Conservation (phyloP, 2,329 filamentous ascomycete genomes). For the Colletotrichum eleusines region DNA sequence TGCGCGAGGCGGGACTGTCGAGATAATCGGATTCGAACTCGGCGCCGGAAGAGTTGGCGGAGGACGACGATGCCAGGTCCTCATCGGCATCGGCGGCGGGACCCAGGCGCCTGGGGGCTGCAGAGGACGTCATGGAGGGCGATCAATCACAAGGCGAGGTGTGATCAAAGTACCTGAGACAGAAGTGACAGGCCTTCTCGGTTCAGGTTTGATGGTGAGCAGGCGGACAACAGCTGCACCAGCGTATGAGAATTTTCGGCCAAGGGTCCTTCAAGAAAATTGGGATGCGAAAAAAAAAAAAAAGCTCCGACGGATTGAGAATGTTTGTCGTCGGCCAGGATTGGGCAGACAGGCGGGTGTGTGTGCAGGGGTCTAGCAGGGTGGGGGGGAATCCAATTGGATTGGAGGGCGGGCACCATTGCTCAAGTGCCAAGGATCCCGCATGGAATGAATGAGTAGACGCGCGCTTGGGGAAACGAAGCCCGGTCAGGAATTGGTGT, state of each 20-base stretch:
- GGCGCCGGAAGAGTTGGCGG: conserved; percentile 39
- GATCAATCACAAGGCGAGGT: conserved; percentile 11
- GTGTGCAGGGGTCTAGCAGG: conserved; percentile 11
- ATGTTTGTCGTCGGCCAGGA: conserved; percentile 32
- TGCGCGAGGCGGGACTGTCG: conserved; percentile 58
- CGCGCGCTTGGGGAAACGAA: conserved; percentile 41
- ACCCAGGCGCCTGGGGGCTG: conserved; percentile 23
- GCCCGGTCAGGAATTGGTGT: conserved; percentile 4
- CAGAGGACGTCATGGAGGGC: conserved; percentile 30
- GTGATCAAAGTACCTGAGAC: conserved; percentile 15
- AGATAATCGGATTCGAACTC: conserved; percentile 63
- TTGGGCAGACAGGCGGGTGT: conserved; percentile 31
- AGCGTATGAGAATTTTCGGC: conserved; percentile 38
- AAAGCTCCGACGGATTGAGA: conserved; percentile 20
- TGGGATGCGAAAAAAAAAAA: conserved; percentile 9
- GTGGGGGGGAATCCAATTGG: conserved; percentile 18
- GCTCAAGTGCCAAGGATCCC: neutral
- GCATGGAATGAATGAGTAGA: conserved; percentile 23
- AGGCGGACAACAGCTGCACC: conserved; percentile 19
- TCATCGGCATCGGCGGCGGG: conserved; percentile 30
- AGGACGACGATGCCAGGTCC: conserved; percentile 29
- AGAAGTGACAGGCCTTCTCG: neutral
- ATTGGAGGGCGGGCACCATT: conserved; percentile 14
- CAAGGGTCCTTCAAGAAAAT: neutral
- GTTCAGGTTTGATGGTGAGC: conserved; percentile 11